Percentiles rank a stretch among this genome's conserved stretches.
Conservation (phyloP, 2,329 filamentous ascomycete genomes). For the Pezicula carpinea region DNA sequence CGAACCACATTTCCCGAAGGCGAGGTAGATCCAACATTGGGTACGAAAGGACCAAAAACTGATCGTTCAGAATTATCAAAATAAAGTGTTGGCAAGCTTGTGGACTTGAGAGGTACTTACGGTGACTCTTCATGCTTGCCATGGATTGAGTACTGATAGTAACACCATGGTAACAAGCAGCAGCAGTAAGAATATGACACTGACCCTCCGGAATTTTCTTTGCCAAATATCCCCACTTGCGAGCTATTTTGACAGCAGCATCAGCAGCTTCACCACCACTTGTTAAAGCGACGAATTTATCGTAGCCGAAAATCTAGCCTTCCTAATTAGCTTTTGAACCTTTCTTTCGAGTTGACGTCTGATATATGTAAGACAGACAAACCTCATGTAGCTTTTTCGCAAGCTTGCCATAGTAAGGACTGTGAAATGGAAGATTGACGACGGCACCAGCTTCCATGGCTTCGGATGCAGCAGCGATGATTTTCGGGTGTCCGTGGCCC, state of each 20-base stretch:
- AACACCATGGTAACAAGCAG: conserved; percentile 6
- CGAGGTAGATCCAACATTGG: conserved; percentile 2
- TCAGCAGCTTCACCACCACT: conserved; percentile 8
- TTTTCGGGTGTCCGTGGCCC: conserved; percentile 8
- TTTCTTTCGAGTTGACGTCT: too few relatives aligned
- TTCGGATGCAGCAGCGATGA: conserved; percentile 3
- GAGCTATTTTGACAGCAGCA: conserved; percentile 7
- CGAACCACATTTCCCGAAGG: conserved; percentile 4
- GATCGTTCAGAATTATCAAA: not conserved
- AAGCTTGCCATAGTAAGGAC: conserved; percentile 1
- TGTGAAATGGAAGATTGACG: conserved; percentile 1
- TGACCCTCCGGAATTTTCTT: conserved; percentile 5
- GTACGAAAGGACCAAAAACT: conserved; percentile 6
- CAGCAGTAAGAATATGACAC: conserved; percentile 6
- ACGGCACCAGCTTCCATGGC: conserved; percentile 1
- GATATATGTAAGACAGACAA: not conserved
- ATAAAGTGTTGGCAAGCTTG: not conserved
- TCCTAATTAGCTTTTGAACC: not conserved
- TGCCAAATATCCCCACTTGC: conserved; percentile 6
- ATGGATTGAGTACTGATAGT: not conserved
- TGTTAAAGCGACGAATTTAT: conserved; percentile 7
- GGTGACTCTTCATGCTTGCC: not conserved
- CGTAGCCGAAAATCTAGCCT: conserved; percentile 7
- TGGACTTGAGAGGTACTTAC: not conserved
- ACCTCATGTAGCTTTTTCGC: conserved; percentile 1